Base-by-base conservation (phyloP, 2,329 filamentous ascomycete species). In the Xylariales sp. region DNA sequence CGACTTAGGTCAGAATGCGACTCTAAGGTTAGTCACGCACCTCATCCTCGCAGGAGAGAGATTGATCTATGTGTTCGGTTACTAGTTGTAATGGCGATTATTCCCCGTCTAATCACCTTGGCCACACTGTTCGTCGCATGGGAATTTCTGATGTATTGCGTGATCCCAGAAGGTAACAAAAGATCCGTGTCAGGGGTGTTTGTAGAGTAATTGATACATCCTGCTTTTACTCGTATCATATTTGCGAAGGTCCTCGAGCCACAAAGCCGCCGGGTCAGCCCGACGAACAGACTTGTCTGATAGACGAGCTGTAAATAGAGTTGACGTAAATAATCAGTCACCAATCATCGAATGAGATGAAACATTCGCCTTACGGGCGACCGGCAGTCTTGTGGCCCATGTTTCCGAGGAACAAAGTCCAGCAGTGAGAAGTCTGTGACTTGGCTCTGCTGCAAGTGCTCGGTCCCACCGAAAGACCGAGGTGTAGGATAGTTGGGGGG, bases 1-100 rank as follows among this genome's bases (percentile, higher is more conserved):
- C 62, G 65, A 18, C 48, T 46, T 50, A 5, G 62, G 58, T 65
- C 48, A 46, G 23, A 39, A 58, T 57, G 32, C 30, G 32, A 23
- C 14, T 23, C 23, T 55, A 39, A 53, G 45, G 34, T 30, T 3
- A 28, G 12, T n/a, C 16, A 39, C 28, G 43, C 18, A 30, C 36
- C 46, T 36, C 53, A 43, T 45, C 45, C 16, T 45, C 8, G 45
- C n/a, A 49, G 49, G 41, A 45, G 32, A 48, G 30, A 23, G 32
- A 3, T 58, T 49, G 45, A 52, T 48, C 7, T 32, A 45, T 23
- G 23, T 23, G 23, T 32, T 28, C 10, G 52, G 34, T 41, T 34
- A 41, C 41, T 41, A 18, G 39, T 14, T 56, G 39, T 28, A 34
- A 45, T 28, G 54, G 45, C 39, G 14, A 45, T 45, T 23, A 30